Conservation (phyloP, 331 rosid species). For the Ulmus americana region DNA sequence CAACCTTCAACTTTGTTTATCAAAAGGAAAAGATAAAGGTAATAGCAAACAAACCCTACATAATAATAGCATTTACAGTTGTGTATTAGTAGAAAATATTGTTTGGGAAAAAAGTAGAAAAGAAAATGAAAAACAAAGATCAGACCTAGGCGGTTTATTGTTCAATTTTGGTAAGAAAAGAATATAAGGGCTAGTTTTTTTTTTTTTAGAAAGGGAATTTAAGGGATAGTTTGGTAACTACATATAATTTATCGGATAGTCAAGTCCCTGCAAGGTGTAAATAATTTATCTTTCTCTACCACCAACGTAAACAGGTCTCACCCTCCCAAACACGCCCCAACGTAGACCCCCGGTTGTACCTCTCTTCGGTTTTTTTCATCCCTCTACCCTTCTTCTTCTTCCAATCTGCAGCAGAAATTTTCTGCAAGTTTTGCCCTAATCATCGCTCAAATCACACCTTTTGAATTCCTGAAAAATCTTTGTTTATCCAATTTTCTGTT, state of each 20-base stretch:
- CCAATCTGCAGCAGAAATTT: constrained; percentile 12
- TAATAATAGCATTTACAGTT: too few relatives aligned
- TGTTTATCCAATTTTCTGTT: background rate
- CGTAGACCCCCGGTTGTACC: constrained; percentile 11
- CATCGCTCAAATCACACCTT: constrained; percentile 12
- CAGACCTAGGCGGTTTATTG: too few relatives aligned
- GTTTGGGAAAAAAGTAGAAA: too few relatives aligned
- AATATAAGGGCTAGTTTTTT: background rate
- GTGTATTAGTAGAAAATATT: too few relatives aligned
- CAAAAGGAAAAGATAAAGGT: too few relatives aligned
- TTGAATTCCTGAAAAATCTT: constrained; percentile 19
- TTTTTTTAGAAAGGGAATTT: too few relatives aligned
- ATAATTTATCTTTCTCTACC: constrained; percentile 16
- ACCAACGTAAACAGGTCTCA: constrained; percentile 18
- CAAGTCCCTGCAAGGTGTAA: background rate
- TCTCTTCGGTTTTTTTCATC: background rate
- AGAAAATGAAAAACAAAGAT: too few relatives aligned
- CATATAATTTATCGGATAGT: too few relatives aligned
- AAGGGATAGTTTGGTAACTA: background rate
- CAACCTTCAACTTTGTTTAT: too few relatives aligned
- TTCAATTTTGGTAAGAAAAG: background rate
- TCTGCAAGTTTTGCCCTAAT: constrained; percentile 16
- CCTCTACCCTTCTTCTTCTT: background rate
- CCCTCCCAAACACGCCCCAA: constrained; percentile 26
- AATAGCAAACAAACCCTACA: too few relatives aligned